Conservation (phyloP, 768 basidiomycete genomes). For the Gelatoporia subvermispora region DNA sequence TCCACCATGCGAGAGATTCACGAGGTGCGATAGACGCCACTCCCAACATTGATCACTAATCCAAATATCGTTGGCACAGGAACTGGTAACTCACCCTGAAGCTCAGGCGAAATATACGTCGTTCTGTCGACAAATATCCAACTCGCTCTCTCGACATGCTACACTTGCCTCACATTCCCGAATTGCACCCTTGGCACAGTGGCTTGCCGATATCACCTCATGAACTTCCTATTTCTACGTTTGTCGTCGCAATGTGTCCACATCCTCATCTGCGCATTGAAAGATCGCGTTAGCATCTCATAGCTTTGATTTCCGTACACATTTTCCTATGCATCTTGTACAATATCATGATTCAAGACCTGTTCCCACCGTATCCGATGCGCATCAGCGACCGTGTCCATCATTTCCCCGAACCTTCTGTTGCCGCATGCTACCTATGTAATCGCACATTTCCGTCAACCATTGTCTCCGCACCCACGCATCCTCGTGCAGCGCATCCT, state of each 20-base stretch:
- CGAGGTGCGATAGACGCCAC: no score
- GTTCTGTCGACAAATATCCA: conserved; percentile 7
- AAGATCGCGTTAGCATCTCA: no score
- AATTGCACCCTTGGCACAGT: conserved; percentile 2
- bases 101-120: conserved; percentile 2
- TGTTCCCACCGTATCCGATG: no score
- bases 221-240: no score
- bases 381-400: no score
- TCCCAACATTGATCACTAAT: not conserved
- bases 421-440: conserved; percentile 7
- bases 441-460: conserved; percentile 21
- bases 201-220: conserved; percentile 6
- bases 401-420: no score
- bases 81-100: not conserved
- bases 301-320: no score
- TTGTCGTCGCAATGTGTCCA: no score
- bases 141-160: conserved; percentile 6
- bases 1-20: conserved; percentile 46
- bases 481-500: conserved; percentile 34
- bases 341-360: no score
- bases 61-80: not conserved
- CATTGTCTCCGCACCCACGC: conserved; percentile 30
- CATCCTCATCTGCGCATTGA: no score
- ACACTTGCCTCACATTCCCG: conserved; percentile 6
- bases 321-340: no score